Conservation (phyloP, 2,329 filamentous ascomycete genomes). For the Clonostachys chloroleuca region DNA sequence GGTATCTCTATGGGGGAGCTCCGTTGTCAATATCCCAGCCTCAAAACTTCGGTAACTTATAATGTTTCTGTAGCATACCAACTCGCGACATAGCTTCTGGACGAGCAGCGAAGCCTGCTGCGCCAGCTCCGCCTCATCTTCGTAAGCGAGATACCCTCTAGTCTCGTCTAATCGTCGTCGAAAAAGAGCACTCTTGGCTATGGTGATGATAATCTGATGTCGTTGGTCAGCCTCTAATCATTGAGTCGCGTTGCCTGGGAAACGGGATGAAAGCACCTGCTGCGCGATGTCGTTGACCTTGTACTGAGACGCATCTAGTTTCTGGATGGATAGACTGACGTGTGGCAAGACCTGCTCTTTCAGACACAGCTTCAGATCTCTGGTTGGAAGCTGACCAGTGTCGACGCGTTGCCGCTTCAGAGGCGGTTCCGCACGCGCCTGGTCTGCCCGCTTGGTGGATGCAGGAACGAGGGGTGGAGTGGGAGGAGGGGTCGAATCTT, state of each 20-base stretch:
- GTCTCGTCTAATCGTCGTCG: not conserved
- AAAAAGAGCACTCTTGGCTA: not conserved
- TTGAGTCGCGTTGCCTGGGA: not conserved
- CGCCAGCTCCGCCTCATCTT: not conserved
- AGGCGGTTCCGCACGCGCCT: constrained; percentile 13
- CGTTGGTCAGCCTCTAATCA: constrained; percentile 5
- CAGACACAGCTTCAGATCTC: constrained; percentile 15
- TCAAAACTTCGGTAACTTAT: too few relatives aligned
- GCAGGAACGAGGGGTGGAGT: constrained; percentile 1
- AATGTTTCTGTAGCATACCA: too few relatives aligned
- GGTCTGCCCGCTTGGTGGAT: not conserved
- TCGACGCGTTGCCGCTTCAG: constrained; percentile 21
- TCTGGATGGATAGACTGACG: constrained; percentile 14
- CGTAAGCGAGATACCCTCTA: not conserved
- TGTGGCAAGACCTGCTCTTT: constrained; percentile 23
- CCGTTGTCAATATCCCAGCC: too few relatives aligned
- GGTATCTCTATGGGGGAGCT: too few relatives aligned
- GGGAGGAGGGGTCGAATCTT: constrained; percentile 8
- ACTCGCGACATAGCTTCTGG: too few relatives aligned
- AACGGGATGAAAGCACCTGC: constrained; percentile 15
- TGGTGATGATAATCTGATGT: constrained; percentile 2
- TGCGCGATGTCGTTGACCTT: constrained; percentile 17
- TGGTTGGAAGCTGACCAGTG: constrained; percentile 3
- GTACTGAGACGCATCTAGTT: constrained; percentile 14
- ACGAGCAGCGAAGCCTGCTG: too few relatives aligned